Percentiles rank a stretch among this genome's conserved stretches.
phyloP scores from a whole-genome alignment of 1,139 yeast species.

The Suhomyces taliae region DNA sequence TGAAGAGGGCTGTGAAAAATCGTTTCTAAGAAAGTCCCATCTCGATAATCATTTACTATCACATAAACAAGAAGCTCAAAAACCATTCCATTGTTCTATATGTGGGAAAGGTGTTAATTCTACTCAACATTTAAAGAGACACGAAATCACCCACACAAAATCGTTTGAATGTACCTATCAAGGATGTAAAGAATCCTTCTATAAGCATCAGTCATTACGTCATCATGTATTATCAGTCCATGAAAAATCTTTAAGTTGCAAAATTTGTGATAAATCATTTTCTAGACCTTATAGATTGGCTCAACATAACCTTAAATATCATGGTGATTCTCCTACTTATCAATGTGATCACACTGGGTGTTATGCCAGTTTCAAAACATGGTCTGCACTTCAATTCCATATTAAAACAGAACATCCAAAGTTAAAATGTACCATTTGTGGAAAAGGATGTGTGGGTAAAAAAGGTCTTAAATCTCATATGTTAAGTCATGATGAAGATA shows the following conservation, averaged over 20 bases:
- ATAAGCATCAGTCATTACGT: slow-evolving; percentile 75
- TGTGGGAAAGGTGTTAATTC: slow-evolving; percentile 88
- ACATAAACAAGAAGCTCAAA: slow-evolving; percentile 50
- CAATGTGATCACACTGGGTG: slow-evolving; percentile 68
- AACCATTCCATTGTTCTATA: slow-evolving; percentile 71
- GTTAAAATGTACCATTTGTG: slow-evolving; percentile 64
- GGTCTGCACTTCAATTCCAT: slow-evolving; percentile 78
- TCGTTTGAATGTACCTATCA: slow-evolving; percentile 63
- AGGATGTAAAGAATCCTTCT: slow-evolving; percentile 66
- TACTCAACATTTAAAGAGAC: slow-evolving; percentile 78
- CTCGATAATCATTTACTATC: slow-evolving; percentile 70
- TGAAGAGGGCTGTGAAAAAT: slow-evolving; percentile 52
- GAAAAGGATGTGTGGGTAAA: slow-evolving; percentile 72
- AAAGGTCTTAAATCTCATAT: slow-evolving; percentile 71
- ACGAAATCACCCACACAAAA: slow-evolving; percentile 74
- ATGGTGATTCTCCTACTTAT: slow-evolving; percentile 54
- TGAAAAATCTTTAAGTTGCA: slow-evolving; percentile 52
- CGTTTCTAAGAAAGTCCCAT: slow-evolving; percentile 78
- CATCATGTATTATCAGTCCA: slow-evolving; percentile 72
- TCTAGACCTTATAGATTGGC: slow-evolving; percentile 60
- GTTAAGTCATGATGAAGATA: slow-evolving; percentile 53
- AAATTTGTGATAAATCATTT: slow-evolving; percentile 59
- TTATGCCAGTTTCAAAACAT: slow-evolving; percentile 59
- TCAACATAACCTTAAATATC: slow-evolving; percentile 62
- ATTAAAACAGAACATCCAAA: slow-evolving; percentile 72